phyloP scores from a whole-genome alignment of 148 eudicot species.

The Silene latifolia region DNA sequence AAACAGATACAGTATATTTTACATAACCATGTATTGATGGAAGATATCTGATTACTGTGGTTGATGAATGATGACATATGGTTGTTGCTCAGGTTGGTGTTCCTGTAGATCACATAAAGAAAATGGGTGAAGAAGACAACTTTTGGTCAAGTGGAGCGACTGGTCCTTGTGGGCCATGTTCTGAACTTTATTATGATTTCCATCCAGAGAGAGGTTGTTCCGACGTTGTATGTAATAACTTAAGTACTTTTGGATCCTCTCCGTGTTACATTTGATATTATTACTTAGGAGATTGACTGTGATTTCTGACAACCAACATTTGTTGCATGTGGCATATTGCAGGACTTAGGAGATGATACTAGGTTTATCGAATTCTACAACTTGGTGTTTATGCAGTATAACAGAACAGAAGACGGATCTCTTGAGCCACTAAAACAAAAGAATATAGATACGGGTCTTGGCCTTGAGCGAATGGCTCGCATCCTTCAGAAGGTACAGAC shows the following conservation, averaged over 20 bases:
- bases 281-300: neutral
- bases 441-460: constrained; percentile 97
- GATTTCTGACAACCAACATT: neutral
- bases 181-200: constrained; percentile 94
- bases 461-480: constrained; percentile 92
- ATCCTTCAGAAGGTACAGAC: constrained; percentile 80
- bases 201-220: constrained; percentile 84
- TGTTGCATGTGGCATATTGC: constrained; percentile 18
- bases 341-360: constrained; percentile 93
- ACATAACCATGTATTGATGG: neutral
- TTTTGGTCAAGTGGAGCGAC: constrained; percentile 97
- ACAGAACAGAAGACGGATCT: constrained; percentile 76
- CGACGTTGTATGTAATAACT: constrained; percentile 55
- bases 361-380: constrained; percentile 98
- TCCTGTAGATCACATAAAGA: constrained; percentile 70
- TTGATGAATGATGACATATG: constrained; percentile 1
- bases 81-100: constrained; percentile 68
- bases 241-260: constrained; percentile 12
- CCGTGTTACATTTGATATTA: neutral
- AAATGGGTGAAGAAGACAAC: constrained; percentile 93
- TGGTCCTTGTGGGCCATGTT: constrained; percentile 99
- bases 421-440: constrained; percentile 85
- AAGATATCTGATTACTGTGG: neutral
- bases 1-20: neutral
- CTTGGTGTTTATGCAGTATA: constrained; percentile 96